Percentiles rank a stretch among this genome's conserved stretches.
Conservation (phyloP, 306 rosid genomes). For the Neltuma alba region DNA sequence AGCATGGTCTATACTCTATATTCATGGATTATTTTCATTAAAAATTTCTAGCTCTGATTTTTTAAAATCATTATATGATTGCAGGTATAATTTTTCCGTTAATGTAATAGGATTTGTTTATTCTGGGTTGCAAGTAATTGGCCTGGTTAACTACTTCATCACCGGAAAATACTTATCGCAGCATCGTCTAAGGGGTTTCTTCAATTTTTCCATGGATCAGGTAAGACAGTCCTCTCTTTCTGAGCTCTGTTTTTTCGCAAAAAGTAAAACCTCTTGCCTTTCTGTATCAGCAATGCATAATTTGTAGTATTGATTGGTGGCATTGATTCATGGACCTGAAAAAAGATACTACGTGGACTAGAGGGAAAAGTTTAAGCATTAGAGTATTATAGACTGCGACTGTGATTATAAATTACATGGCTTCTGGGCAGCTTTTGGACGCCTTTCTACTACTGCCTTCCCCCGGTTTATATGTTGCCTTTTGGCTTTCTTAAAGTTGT, state of each 20-base stretch:
- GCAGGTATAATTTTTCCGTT: constrained; percentile 62
- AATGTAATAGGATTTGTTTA: constrained; percentile 72
- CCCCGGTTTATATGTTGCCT: not conserved
- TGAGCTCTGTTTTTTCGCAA: constrained; percentile 22
- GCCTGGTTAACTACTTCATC: constrained; percentile 44
- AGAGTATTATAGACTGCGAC: not conserved
- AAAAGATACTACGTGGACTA: constrained; percentile 34
- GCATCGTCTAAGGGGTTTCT: constrained; percentile 48
- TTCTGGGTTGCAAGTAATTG: constrained; percentile 60
- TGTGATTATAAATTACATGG: constrained; percentile 3
- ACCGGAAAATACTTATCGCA: constrained; percentile 48
- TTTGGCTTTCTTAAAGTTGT: constrained; percentile 17
- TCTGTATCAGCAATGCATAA: constrained; percentile 16
- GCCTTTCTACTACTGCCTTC: constrained; percentile 21
- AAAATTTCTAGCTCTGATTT: not conserved
- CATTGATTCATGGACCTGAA: not conserved
- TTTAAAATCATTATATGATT: not conserved
- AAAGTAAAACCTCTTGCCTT: constrained; percentile 25
- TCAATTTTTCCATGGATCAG: constrained; percentile 78
- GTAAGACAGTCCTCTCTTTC: constrained; percentile 40
- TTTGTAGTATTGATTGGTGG: constrained; percentile 24
- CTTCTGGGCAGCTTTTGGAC: constrained; percentile 30
- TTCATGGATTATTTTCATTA: not conserved
- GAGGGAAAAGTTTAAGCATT: constrained; percentile 12
- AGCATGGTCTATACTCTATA: not conserved